Conservation (phyloP, 106 monocot species). For the Platanthera guangdongensis region DNA sequence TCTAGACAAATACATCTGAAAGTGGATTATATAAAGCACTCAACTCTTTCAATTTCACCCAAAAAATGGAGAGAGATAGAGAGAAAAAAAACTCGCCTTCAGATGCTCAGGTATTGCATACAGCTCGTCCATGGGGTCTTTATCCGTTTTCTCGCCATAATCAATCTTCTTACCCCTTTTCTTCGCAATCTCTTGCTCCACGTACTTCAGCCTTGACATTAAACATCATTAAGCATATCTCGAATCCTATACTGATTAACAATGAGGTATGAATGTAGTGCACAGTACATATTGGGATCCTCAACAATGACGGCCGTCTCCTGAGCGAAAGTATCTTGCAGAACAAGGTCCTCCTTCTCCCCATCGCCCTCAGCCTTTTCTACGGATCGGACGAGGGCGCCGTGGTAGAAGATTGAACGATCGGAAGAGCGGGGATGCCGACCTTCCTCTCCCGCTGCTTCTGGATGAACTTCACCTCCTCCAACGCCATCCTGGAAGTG, state of each 20-base stretch:
- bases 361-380: slow-evolving; percentile 38
- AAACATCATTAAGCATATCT: not conserved
- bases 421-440: slow-evolving; percentile 60
- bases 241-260: not conserved
- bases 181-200: slow-evolving; percentile 83
- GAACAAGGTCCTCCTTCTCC: slow-evolving; percentile 76
- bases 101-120: slow-evolving; percentile 85
- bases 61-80: not conserved
- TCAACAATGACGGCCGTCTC: slow-evolving; percentile 93
- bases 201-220: slow-evolving; percentile 67
- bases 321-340: slow-evolving; percentile 95
- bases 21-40: not conserved
- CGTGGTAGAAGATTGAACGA: not conserved
- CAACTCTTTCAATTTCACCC: not conserved
- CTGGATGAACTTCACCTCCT: slow-evolving; percentile 93
- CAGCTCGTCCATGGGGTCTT: slow-evolving; percentile 69
- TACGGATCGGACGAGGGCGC: slow-evolving; percentile 6
- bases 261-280: not conserved
- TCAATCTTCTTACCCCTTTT: slow-evolving; percentile 54
- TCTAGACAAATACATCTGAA: not conserved
- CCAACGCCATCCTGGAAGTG: slow-evolving; percentile 46
- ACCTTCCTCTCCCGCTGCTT: slow-evolving; percentile 75
- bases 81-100: slow-evolving; percentile 28
- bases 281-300: slow-evolving; percentile 84
- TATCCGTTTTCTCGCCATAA: slow-evolving; percentile 49